phyloP scores from a whole-genome alignment of 768 basidiomycete species.

The Termitomyces sp. region DNA sequence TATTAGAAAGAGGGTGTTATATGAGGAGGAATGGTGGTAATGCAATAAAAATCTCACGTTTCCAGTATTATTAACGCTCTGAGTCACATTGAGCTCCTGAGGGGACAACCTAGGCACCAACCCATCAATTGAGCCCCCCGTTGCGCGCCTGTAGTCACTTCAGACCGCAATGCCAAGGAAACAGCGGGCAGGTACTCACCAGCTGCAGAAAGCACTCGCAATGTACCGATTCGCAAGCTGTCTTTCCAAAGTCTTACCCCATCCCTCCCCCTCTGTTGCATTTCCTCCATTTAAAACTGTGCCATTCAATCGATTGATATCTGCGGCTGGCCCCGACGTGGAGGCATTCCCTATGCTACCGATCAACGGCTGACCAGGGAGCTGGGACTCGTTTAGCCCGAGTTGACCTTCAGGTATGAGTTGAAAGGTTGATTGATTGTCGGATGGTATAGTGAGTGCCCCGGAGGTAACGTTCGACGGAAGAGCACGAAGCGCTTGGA shows the following conservation, averaged over 20 bases:
- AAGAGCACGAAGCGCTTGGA: constrained; percentile 71
- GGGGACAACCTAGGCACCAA: constrained; percentile 67
- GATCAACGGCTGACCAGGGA: constrained; percentile 63
- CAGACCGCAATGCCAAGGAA: not conserved
- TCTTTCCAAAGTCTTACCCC: constrained; percentile 56
- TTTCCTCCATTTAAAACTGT: constrained; percentile 70
- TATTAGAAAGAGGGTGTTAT: not conserved
- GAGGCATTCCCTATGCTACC: constrained; percentile 37
- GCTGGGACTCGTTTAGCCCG: constrained; percentile 60
- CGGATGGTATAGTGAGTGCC: constrained; percentile 43
- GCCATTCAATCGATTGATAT: constrained; percentile 50
- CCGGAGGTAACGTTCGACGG: constrained; percentile 65
- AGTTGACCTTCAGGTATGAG: constrained; percentile 80
- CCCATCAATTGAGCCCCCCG: constrained; percentile 77
- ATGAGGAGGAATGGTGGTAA: not conserved
- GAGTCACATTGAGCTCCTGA: constrained; percentile 62
- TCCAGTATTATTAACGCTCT: constrained; percentile 62
- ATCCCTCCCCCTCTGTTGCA: constrained; percentile 52
- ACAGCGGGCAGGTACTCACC: constrained; percentile 41
- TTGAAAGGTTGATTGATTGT: constrained; percentile 54
- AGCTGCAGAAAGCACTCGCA: constrained; percentile 81
- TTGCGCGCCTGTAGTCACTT: constrained; percentile 58
- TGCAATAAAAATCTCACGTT: constrained; percentile 47
- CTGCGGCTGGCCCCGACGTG: constrained; percentile 46
- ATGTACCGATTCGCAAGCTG: constrained; percentile 85